Evolutionary conservation across 352 stramenopile species (phyloP).

Genomic region (Pythium rhizo-oryzae): DNA sequence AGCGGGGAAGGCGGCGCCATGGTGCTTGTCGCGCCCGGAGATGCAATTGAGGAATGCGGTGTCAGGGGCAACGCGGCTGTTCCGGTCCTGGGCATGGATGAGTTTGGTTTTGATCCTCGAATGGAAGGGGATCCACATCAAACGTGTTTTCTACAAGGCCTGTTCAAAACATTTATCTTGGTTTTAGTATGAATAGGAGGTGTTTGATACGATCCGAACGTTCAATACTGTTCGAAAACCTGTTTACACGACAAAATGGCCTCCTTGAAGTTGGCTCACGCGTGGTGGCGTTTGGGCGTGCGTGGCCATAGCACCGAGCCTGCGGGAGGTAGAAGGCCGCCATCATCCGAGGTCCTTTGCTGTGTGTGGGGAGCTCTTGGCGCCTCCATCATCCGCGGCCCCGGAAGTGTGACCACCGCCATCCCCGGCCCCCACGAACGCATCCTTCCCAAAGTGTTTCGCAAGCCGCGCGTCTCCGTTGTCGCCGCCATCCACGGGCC

Average conservation of each 20-base stretch:
- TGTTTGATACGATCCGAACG: constrained; percentile 4
- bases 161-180: constrained; percentile 1
- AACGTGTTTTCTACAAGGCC: not conserved
- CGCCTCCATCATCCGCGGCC: too few species aligned
- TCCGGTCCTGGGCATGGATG: constrained; percentile 3
- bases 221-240: constrained; percentile 3
- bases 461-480: constrained; percentile 13
- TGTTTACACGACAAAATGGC: constrained; percentile 25
- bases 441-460: constrained; percentile 6
- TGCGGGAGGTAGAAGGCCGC: too few species aligned
- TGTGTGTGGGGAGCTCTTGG: too few species aligned
- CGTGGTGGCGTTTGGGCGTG: constrained; percentile 13
- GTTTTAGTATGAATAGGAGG: not conserved
- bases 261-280: constrained; percentile 27
- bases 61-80: not conserved
- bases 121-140: not conserved
- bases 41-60: constrained; percentile 5
- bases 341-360: not conserved
- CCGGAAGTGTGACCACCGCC: too few species aligned
- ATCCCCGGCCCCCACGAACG: not conserved
- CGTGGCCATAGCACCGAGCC: constrained; percentile 19
- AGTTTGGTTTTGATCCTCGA: not conserved
- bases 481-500: not conserved
- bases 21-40: not conserved
- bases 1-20: constrained; percentile 21